Conservation (phyloP, 2,329 filamentous ascomycete species). For the Fusarium sp. region DNA sequence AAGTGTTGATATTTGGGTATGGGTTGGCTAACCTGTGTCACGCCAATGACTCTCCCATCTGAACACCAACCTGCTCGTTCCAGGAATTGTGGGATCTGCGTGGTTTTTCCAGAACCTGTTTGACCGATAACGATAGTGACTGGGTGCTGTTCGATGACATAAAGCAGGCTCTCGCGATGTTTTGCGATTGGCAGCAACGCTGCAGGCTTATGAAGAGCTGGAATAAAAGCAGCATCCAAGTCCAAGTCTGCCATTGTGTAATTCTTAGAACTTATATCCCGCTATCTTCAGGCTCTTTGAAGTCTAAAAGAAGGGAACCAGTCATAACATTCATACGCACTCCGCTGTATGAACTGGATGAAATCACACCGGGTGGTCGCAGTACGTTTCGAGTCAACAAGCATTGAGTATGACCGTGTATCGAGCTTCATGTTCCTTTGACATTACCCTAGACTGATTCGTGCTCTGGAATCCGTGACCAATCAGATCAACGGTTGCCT, state of each 20-base stretch:
- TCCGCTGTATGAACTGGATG: not conserved
- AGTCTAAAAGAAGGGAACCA: not conserved
- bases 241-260: slow-evolving; percentile 64
- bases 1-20: slow-evolving; percentile 19
- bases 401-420: not conserved
- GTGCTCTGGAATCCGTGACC: not conserved
- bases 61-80: slow-evolving; percentile 89
- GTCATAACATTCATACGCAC: not conserved
- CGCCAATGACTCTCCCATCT: slow-evolving; percentile 81
- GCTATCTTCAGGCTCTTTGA: no score
- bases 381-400: slow-evolving; percentile 1
- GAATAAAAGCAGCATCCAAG: slow-evolving; percentile 71
- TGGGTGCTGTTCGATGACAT: slow-evolving; percentile 83
- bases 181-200: slow-evolving; percentile 86
- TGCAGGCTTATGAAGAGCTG: slow-evolving; percentile 85
- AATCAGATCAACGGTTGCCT: slow-evolving; percentile 18
- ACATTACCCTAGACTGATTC: slow-evolving; percentile 27
- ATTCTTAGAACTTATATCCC: not conserved
- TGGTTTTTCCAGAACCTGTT: slow-evolving; percentile 95
- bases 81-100: slow-evolving; percentile 92
- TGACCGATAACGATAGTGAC: slow-evolving; percentile 92
- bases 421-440: slow-evolving; percentile 3
- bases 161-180: slow-evolving; percentile 81
- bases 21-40: slow-evolving; percentile 78
- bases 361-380: not conserved